Base-by-base conservation (phyloP, 2,329 filamentous ascomycete genomes). In the Aspergillus ustus region DNA sequence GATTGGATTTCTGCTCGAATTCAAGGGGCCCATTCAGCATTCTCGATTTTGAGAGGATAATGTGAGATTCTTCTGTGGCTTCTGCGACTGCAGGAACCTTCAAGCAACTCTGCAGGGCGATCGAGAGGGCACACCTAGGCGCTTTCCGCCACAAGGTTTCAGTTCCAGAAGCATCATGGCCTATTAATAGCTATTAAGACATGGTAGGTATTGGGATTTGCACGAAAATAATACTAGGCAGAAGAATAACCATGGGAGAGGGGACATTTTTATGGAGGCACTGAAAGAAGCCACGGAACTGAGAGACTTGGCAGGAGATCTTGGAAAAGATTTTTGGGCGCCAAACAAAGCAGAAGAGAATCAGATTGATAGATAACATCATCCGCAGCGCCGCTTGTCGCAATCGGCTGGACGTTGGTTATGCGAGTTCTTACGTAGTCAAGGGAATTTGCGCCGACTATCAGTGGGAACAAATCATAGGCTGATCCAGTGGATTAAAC, bases 391-490 rank as follows among this genome's bases (percentile, higher is more conserved):
- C 19, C 25, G 56, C 44, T 52, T 52, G 49, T 57, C 28, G 48
- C 56, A 52, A 58, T 52, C 43, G 44, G 43, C 48, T 49, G 53
- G 53, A 25, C 44, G 53, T 57, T 57, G 49, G 44, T 49, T 37
- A 28, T 37, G 7, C 20, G 19, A 15, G 34, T 34, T 45, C 48
- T 54, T n/a, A n/a, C n/a, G n/a, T n/a, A n/a, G n/a, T 52, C 45
- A 59, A 40, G 29, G 56, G 43, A 57, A 53, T 57, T 9, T 13
- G 22, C 25, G 44, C 45, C 17, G 56, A 58, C 44, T 56, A 57
- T 59, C 52, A 48, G 48, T 66, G 56, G 55, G 48, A 51, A 50
- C 57, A 59, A 59, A 59, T 53, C 49, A 59, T n/a, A 59, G 20
- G 40, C 40, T 48, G 57, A 59, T 4, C 49, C 57, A 54, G 57